These are phyloP conservation scores for Boletus smithii DNA, from an alignment of 1,284 basidiomycete species.

Conservation along the genomic window DNA sequence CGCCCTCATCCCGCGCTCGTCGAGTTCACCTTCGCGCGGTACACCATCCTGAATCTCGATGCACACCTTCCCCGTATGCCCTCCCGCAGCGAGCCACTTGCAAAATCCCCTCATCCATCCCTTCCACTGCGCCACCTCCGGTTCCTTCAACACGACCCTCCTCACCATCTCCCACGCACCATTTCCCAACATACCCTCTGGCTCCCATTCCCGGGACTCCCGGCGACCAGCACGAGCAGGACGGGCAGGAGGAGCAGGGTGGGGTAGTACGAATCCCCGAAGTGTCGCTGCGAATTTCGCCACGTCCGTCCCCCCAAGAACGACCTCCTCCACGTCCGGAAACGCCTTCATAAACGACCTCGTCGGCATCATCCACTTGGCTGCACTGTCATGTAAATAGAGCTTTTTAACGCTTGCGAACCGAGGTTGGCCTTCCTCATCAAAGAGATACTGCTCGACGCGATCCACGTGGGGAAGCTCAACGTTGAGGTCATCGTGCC, in stretches of 20 bases:
- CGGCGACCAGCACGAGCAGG: too few species aligned
- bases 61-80: slow-evolving; percentile 10
- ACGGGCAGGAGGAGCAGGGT: too few species aligned
- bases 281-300: slow-evolving; percentile 15
- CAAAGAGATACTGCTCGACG: slow-evolving; percentile 12
- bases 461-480: slow-evolving; percentile 11
- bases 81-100: slow-evolving; percentile 20
- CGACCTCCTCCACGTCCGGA: slow-evolving; percentile 16
- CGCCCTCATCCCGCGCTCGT: background rate
- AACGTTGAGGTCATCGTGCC: slow-evolving; percentile 20
- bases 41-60: slow-evolving; percentile 13
- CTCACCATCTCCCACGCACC: slow-evolving; percentile 15
- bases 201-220: too few species aligned
- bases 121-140: slow-evolving; percentile 19
- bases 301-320: slow-evolving; percentile 18
- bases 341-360: slow-evolving; percentile 21
- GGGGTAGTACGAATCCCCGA: slow-evolving; percentile 8
- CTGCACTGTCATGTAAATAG: slow-evolving; percentile 18
- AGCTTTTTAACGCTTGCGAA: slow-evolving; percentile 17
- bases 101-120: slow-evolving; percentile 17
- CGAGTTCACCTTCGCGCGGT: background rate
- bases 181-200: slow-evolving; percentile 2
- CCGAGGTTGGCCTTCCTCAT: slow-evolving; percentile 10
- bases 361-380: slow-evolving; percentile 16
- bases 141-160: slow-evolving; percentile 17